Evolutionary conservation across 225 moss, liverwort and hornwort species (phyloP), one percentile per base, ranked within the genome.

Genomic region (Pseudoscleropodium purum): DNA sequence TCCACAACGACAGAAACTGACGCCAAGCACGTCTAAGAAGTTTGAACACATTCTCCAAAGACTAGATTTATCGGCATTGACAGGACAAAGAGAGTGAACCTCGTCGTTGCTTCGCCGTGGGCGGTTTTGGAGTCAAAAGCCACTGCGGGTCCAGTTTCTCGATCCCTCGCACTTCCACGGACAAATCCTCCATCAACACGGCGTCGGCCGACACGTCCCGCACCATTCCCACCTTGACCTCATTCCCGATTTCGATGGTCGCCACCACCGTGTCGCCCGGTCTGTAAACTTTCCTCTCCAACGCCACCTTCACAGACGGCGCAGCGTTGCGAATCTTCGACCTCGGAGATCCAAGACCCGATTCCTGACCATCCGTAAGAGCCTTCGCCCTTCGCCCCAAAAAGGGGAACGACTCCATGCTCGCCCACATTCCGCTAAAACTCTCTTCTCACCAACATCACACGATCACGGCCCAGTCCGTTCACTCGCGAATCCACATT

Each of bases 91-190:
- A 69, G 27, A 64, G 21, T 0, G 7, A 15, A 99, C 99, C 99
- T 97, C 95, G 93, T 45, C 99, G 95, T 87, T 96, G 96, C 92
- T 97, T 94, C 26, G 93, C 94, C 56, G 94, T 70, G 83, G 95
- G 93, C 52, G 91, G 86, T 75, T 95, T 96, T 31, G 96, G 95
- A 52, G 94, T 95, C 23, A 96, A 91, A 82, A 99, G 92, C 97
- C 99, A 99, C 72, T 97, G 97, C 54, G 96, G 97, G 93, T 99
- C 99, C 84, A 97, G 89, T 86, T 97, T 97, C 93, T 99, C 99
- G 79, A 99, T 96, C 85, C 99, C 99, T 54, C 96, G 97, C 73
- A 97, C 96, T 88, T 96, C 99, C 89, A 97, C 99, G 36, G 92
- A 90, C 72, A 99, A 92, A 94, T 96, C 96, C 92, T 97, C 97